Percentiles rank a stretch among this genome's conserved stretches.
These are phyloP conservation scores for Cynanchum wilfordii DNA, from an alignment of 257 asterid species.

Conservation along the genomic window DNA sequence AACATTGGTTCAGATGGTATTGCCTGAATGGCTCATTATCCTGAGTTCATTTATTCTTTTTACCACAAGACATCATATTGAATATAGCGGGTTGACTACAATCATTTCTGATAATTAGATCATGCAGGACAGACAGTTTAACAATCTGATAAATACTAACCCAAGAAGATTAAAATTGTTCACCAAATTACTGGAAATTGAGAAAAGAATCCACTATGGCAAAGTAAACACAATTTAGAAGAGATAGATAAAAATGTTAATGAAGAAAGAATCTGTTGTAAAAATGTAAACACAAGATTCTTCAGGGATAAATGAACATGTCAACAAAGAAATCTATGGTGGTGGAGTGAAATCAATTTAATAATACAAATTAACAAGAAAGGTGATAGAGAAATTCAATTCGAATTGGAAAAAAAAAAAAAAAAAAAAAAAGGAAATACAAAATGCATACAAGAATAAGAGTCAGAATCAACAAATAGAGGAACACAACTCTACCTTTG, in stretches of 20 bases:
- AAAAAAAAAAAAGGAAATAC: no score
- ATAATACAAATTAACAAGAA: background rate
- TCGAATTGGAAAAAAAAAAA: background rate
- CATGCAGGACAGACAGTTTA: background rate
- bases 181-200: background rate
- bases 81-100: no score
- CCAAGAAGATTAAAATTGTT: background rate
- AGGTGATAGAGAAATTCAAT: background rate
- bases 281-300: background rate
- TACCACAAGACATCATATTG: no score
- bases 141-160: background rate
- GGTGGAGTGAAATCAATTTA: background rate
- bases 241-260: background rate
- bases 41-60: background rate
- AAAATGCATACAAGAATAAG: background rate
- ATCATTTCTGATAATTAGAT: background rate
- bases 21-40: background rate
- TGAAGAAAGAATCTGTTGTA: background rate
- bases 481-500: constrained; percentile 50
- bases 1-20: background rate
- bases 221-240: background rate
- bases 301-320: background rate
- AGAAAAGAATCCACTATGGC: background rate
- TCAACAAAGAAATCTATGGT: background rate
- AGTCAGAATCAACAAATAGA: background rate